Conservation (phyloP, 2,329 filamentous ascomycete genomes). For the Paracoccidioides lutzii region DNA sequence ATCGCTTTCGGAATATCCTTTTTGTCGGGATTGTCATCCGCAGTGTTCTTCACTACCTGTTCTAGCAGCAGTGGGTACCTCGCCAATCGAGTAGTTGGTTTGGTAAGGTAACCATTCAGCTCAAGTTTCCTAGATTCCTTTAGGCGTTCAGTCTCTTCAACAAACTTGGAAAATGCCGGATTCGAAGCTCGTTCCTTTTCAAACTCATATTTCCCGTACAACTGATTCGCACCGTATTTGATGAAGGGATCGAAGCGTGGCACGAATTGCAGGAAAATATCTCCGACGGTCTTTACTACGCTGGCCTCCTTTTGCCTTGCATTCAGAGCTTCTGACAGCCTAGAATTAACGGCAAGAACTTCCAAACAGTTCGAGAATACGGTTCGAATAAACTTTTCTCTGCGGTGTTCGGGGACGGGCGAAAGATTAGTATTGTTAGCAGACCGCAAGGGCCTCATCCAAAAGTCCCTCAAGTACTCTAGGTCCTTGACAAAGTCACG, state of each 20-base stretch:
- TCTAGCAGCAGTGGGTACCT: conserved; percentile 87
- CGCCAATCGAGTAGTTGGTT: conserved; percentile 88
- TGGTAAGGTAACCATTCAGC: conserved; percentile 93
- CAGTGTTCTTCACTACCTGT: conserved; percentile 81
- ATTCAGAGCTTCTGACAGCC: conserved; percentile 77
- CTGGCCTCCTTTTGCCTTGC: conserved; percentile 79
- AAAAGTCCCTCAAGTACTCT: conserved; percentile 95
- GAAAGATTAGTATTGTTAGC: conserved; percentile 52
- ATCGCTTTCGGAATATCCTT: conserved; percentile 86
- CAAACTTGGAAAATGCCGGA: conserved; percentile 72
- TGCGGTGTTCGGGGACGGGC: conserved; percentile 74
- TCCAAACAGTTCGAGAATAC: conserved; percentile 97
- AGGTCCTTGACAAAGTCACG: conserved; percentile 98
- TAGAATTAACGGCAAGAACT: conserved; percentile 81
- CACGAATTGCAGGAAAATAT: conserved; percentile 86
- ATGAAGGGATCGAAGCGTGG: conserved; percentile 94
- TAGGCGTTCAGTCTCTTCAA: conserved; percentile 88
- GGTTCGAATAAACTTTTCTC: conserved; percentile 81
- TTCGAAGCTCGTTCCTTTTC: conserved; percentile 90
- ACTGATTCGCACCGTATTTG: conserved; percentile 84
- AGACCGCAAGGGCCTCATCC: conserved; percentile 82
- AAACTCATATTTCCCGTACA: conserved; percentile 96
- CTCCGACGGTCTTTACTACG: conserved; percentile 78
- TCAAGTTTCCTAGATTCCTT: conserved; percentile 96
- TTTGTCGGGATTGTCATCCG: conserved; percentile 78